Base-by-base conservation (phyloP, 164 flowering plant species). In the Dillenia suffruticosa region DNA sequence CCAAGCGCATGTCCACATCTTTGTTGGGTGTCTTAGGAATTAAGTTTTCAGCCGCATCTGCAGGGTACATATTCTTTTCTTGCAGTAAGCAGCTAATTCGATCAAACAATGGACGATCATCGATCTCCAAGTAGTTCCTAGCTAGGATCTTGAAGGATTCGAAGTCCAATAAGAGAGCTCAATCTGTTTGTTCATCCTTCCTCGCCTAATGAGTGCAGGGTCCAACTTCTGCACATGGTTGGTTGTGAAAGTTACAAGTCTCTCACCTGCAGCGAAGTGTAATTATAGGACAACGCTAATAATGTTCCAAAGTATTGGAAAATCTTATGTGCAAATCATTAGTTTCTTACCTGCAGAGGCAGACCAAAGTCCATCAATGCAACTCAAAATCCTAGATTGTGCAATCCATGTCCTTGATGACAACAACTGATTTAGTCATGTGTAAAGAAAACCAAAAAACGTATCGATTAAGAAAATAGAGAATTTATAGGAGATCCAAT, bases 131-230 rank as follows among this genome's bases (percentile, higher is more conserved):
- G 46, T 82, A 87, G 56, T 82, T 87, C 73, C 64, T 72, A 1
- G 88, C 88, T 22, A 84, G 68, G n/a, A 79, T 72, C 74, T 75
- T 82, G 61, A 87, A 84, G 7, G 72, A 75, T 22, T 79, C 79
- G 46, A 69, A 84, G 26, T 9, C 47, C 89, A 84, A 44, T 79
- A 82, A 0, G 85, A 79, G 61, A 82, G 15, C 46, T 82, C 77
- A 16, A 84, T 76, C 65, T 69, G 89, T 73, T 64, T 84, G 46
- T 84, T 89, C 92, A 87, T 87, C 50, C 89, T 62, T 2, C 92
- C 89, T 44, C 78, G 73, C 54, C 92, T 59, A 12, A 80, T 81
- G 12, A 86, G 64, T 8, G 91, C 88, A 0, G 79, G 84, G 43
- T 83, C 88, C 6, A 85, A 79, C 45, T 80, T 80, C 57, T 83